Base-by-base conservation (phyloP, 2,329 filamentous ascomycete genomes). In the Cladophialophora bantiana region DNA sequence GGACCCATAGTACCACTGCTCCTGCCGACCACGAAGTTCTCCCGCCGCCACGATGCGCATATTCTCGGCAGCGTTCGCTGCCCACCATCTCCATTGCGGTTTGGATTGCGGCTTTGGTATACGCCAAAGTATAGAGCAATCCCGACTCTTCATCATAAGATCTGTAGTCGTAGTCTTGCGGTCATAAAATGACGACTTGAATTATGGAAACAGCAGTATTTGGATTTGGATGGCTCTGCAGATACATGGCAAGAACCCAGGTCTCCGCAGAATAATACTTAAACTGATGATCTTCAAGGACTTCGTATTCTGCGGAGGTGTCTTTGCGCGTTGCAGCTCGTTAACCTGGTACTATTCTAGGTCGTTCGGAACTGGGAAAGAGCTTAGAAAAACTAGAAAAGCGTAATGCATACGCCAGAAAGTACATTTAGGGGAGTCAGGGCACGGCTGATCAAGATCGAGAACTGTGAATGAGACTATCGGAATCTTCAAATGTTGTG, bases 91-190 rank as follows among this genome's bases (percentile, higher is more conserved):
- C 18, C 9, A 62, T 55, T 7, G 36, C 60, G 26, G 50, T 36
- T 2, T 62, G 60, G 60, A 32, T 62, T 18, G 20, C 38, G 7
- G 60, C 35, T 15, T 18, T 48, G 36, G 31, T 48, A 13, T 63
- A 50, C 57, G 52, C 60, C 20, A 63, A 50, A 56, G 35, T 36
- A n/a, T 63, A 15, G 35, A 48, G 1, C 26, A 31, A 2, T 18
- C 32, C 31, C 6, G 26, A 63, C 12, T 18, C 50, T 15, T 9
- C 26, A 7, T 32, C 52, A 9, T 34, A 52, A 15, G 60, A 63
- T 38, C 36, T 57, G 32, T 63, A 52, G 60, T 56, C 52, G 5
- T 63, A 36, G 52, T 63, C 60, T 34, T 63, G 60, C 52, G 7
- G 7, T 26, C 36, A 56, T 20, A 50, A 40, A 31, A 31, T 9